Conservation (phyloP, 441 rosid species). For the Adansonia rubrostipa region DNA sequence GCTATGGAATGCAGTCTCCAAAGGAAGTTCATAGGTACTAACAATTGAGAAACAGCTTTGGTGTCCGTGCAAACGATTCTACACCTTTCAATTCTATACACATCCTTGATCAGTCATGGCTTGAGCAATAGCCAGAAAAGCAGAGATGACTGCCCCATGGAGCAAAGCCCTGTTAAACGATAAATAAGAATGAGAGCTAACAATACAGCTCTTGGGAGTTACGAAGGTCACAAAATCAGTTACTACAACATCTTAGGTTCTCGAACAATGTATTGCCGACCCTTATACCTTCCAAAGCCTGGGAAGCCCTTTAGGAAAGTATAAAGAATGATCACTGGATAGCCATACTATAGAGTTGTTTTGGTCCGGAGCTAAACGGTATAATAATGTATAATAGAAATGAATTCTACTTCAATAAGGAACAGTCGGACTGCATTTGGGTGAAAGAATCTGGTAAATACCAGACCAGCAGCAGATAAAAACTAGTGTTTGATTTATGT, state of each 20-base stretch:
- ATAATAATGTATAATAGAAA: not conserved
- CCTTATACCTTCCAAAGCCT: not conserved
- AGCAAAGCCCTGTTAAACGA: slow-evolving; percentile 69
- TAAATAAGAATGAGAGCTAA: slow-evolving; percentile 7
- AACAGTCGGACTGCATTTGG: slow-evolving; percentile 9
- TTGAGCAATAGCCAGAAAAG: slow-evolving; percentile 91
- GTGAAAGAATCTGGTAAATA: not conserved
- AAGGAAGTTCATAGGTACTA: not conserved
- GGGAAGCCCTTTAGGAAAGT: not conserved
- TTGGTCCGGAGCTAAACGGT: not conserved
- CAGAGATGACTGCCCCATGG: slow-evolving; percentile 89
- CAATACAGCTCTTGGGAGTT: not conserved
- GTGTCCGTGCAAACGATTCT: not conserved
- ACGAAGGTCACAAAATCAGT: not conserved
- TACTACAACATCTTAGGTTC: not conserved
- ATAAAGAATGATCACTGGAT: not conserved
- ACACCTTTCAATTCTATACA: slow-evolving; percentile 45
- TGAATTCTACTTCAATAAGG: not conserved
- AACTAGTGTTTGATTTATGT: not conserved
- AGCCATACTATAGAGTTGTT: not conserved
- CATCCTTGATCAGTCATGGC: slow-evolving; percentile 99
- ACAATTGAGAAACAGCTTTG: not conserved
- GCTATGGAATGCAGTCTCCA: not conserved
- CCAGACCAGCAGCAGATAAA: slow-evolving; percentile 10
- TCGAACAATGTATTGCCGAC: not conserved